Evolutionary conservation across 2,329 filamentous ascomycete species (phyloP).

Genomic region (Sordariomycetes sp.): DNA sequence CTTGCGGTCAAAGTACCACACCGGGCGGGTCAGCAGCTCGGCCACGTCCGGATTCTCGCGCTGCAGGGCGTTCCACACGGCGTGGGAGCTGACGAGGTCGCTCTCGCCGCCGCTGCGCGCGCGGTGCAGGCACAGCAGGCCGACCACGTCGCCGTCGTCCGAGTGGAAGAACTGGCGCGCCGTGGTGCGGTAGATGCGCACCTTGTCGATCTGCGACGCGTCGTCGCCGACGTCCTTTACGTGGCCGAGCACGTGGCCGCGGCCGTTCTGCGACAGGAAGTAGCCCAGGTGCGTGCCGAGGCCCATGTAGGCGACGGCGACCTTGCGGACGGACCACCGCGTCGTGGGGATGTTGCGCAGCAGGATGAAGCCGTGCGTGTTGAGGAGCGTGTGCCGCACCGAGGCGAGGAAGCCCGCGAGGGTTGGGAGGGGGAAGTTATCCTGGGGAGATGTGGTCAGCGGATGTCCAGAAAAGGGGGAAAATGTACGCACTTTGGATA

Average conservation of each 20-base stretch:
- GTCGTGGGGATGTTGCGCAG: constrained; percentile 78
- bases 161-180: constrained; percentile 51
- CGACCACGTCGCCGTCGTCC: constrained; percentile 76
- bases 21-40: constrained; percentile 61
- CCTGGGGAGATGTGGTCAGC: constrained; percentile 10
- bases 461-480: neutral
- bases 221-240: constrained; percentile 86
- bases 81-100: constrained; percentile 68
- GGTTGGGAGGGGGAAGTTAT: constrained; percentile 33
- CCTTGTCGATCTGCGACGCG: constrained; percentile 69
- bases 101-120: constrained; percentile 74
- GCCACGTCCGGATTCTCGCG: constrained; percentile 71
- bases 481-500: constrained; percentile 25
- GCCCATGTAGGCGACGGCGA: constrained; percentile 84
- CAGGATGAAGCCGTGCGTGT: constrained; percentile 83
- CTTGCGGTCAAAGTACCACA: constrained; percentile 91
- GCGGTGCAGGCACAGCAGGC: constrained; percentile 69
- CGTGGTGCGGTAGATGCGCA: constrained; percentile 84
- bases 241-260: constrained; percentile 78
- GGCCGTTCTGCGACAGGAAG: constrained; percentile 78
- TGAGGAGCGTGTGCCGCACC: constrained; percentile 40
- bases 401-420: constrained; percentile 23
- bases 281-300: constrained; percentile 79
- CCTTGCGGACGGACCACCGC: constrained; percentile 70
- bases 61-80: constrained; percentile 74